These are phyloP conservation scores for Hapsidospora chrysogenum DNA, from an alignment of 495 filamentous ascomycete species.

Conservation along the genomic window DNA sequence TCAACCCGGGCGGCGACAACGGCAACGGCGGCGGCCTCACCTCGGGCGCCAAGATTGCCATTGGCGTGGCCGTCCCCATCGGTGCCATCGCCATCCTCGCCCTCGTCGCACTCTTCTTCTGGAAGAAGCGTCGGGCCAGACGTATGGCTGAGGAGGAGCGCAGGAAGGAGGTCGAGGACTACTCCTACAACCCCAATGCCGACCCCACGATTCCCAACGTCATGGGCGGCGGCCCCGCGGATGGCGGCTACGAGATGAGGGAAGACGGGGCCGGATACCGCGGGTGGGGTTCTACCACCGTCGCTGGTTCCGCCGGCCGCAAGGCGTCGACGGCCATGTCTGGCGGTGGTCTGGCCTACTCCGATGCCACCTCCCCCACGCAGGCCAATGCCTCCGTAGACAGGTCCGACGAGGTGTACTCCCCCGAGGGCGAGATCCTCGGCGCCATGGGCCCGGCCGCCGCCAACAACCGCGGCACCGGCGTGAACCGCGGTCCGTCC, in stretches of 20 bases:
- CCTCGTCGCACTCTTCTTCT: slow-evolving; percentile 60
- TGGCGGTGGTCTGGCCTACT: slow-evolving; percentile 49
- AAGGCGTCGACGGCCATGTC: slow-evolving; percentile 82
- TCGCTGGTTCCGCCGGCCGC: slow-evolving; percentile 49
- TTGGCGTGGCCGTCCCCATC: slow-evolving; percentile 89
- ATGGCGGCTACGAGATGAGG: slow-evolving; percentile 41
- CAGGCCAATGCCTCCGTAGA: slow-evolving; percentile 24
- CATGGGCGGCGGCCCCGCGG: slow-evolving; percentile 29
- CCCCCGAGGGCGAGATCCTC: slow-evolving; percentile 52
- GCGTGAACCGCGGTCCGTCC: slow-evolving; percentile 77
- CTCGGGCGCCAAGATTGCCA: slow-evolving; percentile 53
- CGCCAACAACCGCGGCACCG: slow-evolving; percentile 40
- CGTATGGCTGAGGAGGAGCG: slow-evolving; percentile 76
- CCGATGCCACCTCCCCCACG: slow-evolving; percentile 60
- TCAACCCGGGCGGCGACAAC: slow-evolving; percentile 7
- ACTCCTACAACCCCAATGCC: slow-evolving; percentile 88
- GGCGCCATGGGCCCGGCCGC: slow-evolving; percentile 58
- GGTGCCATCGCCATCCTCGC: slow-evolving; percentile 74
- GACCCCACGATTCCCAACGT: slow-evolving; percentile 67
- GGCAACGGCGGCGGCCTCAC: slow-evolving; percentile 9
- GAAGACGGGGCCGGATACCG: slow-evolving; percentile 69
- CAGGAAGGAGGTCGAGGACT: slow-evolving; percentile 90
- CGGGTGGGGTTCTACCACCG: slow-evolving; percentile 80
- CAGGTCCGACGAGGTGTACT: slow-evolving; percentile 56
- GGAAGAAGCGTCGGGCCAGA: slow-evolving; percentile 69